Evolutionary conservation across 164 flowering plant species (phyloP), one percentile per base, ranked within the genome.

Genomic region (Dillenia turbinata): DNA sequence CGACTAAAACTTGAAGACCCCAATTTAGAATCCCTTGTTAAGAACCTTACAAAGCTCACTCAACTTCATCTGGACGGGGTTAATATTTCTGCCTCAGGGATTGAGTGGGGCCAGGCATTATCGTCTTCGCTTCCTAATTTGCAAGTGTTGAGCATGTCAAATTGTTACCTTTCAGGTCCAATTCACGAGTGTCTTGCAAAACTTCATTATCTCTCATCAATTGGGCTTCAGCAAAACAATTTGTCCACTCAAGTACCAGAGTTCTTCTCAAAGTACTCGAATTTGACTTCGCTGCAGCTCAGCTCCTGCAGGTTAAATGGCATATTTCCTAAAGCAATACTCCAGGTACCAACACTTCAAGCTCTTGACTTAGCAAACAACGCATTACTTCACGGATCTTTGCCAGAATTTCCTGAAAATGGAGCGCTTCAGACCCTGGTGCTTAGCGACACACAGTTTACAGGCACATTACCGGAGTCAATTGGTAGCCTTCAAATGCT

Each of bases 41-140:
- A 46, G 60, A 81, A 74, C 57, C 71, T 76, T 0, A 49, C 74
- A 0, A 45, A 59, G 40, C 67, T 81, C 10, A 57, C 11, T 51
- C 72, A 68, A 33, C 71, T 81, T 0, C 54, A 68, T 62, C 75
- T 79, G 33, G 69, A 77, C 67, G 70, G 69, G 1, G 80, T 73
- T 9, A 45, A 77, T 10, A 54, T 77, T 8, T 71, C 81, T 5
- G 47, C 66, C 9, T 16, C 17, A 1, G 70, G 74, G 24, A 49
- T 13, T 14, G 73, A 73, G 5, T 83, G 83, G 87, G 50, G 73
- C 47, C 40, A 59, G 55, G 71, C 66, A 24, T 17, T 84, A 16
- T 73, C 80, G 9, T 73, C 80, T 17, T 73, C 77, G 9, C 19
- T 81, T 22, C 79, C 78, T 3, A 62, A 72, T 16, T 69, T 81